phyloP scores from a whole-genome alignment of 75 land plant species.

The Selaginella moellendorffii region DNA sequence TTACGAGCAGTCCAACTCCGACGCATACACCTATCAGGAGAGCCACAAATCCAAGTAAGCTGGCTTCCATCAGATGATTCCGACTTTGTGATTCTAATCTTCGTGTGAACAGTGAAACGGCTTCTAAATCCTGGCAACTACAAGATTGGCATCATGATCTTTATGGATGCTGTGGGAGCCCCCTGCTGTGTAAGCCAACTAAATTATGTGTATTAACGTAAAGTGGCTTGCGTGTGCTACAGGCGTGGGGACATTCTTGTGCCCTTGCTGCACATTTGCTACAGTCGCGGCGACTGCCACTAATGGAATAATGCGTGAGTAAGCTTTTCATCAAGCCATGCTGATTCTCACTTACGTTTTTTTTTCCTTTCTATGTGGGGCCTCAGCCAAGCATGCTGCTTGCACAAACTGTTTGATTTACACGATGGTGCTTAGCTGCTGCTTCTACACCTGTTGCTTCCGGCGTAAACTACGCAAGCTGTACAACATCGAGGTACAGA shows the following conservation, averaged over 20 bases:
- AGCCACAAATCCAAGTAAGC: conserved; percentile 11
- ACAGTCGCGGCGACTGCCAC: conserved; percentile 50
- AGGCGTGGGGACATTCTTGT: conserved; percentile 70
- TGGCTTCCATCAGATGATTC: neutral
- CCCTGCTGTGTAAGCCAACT: conserved; percentile 77
- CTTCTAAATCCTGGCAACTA: conserved; percentile 19
- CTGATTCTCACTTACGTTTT: neutral
- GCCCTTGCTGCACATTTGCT: conserved; percentile 84
- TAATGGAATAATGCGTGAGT: conserved; percentile 60
- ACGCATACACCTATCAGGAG: conserved; percentile 8
- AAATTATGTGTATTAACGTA: too few species aligned
- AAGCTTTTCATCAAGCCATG: conserved; percentile 1
- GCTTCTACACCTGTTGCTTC: conserved; percentile 77
- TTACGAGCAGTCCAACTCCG: too few species aligned
- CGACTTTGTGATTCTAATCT: conserved; percentile 8
- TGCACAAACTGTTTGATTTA: conserved; percentile 81
- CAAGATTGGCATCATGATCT: conserved; percentile 68
- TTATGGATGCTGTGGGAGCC: conserved; percentile 69
- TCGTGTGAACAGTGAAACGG: conserved; percentile 28
- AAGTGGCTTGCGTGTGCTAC: too few species aligned
- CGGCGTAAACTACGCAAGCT: conserved; percentile 66
- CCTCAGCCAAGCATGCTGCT: conserved; percentile 63
- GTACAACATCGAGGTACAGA: conserved; percentile 36
- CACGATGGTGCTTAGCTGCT: conserved; percentile 65
- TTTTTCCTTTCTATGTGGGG: too few species aligned